Evolutionary conservation across 805 yeast species (phyloP), one percentile per base, ranked within the genome.

Genomic region (Metschnikowia dekortorum): DNA sequence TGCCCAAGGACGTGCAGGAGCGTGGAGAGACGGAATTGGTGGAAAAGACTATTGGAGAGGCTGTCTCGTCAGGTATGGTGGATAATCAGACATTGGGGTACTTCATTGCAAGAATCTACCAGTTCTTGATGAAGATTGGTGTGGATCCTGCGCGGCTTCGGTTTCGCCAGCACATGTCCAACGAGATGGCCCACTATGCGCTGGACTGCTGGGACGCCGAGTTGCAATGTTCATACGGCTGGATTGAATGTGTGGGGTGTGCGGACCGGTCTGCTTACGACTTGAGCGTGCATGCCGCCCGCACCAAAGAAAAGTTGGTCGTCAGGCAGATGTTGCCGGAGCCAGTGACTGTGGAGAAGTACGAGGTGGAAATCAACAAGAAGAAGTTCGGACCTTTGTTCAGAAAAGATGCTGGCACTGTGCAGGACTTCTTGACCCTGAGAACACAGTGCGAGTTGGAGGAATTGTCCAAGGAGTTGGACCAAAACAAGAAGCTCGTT

Each of bases 171-270:
- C 99, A 94, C 74, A 85, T 94, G 96, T 79, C 85, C 61, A 94
- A 94, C 69, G 99, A 94, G 77, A 94, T 94, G 99, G 99, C 99
- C 16, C 99, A 94, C 71, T 94, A 94, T 70, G 99, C 99, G 53
- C 84, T 96, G 60, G 99, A 94, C 75, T 94, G 99, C 79, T 94
- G 99, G 99, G 99, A 94, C 75, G 97, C 96, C 58, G 99, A 94
- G 77, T 79, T 94, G 63, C 84, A 87, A 61, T 85, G 97, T 39
- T 89, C 97, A 33, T 94, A 89, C 63, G 99, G 99, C 62, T 94
- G 99, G 99, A 88, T 94, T 62, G 99, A 94, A 77, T 95, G 99
- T 84, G 97, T 94, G 68, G 99, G 99, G 60, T 94, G 98, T 77
- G 99, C 99, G 58, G 99, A 94, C 75, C 84, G 99, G 78, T 88